phyloP scores from a whole-genome alignment of 768 basidiomycete species.

The Collybia mongolica region DNA sequence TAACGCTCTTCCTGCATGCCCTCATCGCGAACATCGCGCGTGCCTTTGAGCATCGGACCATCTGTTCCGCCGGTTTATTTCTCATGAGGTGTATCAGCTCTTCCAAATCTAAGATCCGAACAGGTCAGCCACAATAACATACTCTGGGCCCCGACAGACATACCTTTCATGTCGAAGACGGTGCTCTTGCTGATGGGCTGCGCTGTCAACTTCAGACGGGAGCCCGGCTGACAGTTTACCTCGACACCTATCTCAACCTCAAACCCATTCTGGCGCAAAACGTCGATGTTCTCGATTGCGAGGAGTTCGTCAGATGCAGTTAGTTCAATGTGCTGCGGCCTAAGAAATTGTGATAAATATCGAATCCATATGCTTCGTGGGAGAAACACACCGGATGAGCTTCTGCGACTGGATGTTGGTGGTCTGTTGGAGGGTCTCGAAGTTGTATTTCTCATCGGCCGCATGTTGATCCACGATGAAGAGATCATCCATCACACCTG shows the following conservation, averaged over 20 bases:
- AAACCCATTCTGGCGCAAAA: conserved; percentile 86
- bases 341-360: conserved; percentile 27
- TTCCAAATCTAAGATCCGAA: conserved; percentile 68
- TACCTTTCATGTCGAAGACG: conserved; percentile 86
- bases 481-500: conserved; percentile 67
- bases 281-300: conserved; percentile 83
- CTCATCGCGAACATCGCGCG: conserved; percentile 95
- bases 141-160: conserved; percentile 3
- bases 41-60: conserved; percentile 92
- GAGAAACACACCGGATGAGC: conserved; percentile 64
- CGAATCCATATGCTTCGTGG: not conserved
- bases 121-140: conserved; percentile 1
- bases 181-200: conserved; percentile 93
- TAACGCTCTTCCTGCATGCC: conserved; percentile 94
- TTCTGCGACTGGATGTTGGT: conserved; percentile 87
- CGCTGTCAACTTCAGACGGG: conserved; percentile 65
- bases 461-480: conserved; percentile 99
- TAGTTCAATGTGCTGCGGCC: conserved; percentile 75
- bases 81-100: conserved; percentile 87
- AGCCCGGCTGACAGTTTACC: conserved; percentile 28
- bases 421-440: conserved; percentile 89
- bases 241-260: conserved; percentile 65
- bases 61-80: conserved; percentile 72
- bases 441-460: conserved; percentile 98
- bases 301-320: conserved; percentile 89